phyloP scores from a whole-genome alignment of 257 asterid genomes.

The Nyctanthes arbortristis region DNA sequence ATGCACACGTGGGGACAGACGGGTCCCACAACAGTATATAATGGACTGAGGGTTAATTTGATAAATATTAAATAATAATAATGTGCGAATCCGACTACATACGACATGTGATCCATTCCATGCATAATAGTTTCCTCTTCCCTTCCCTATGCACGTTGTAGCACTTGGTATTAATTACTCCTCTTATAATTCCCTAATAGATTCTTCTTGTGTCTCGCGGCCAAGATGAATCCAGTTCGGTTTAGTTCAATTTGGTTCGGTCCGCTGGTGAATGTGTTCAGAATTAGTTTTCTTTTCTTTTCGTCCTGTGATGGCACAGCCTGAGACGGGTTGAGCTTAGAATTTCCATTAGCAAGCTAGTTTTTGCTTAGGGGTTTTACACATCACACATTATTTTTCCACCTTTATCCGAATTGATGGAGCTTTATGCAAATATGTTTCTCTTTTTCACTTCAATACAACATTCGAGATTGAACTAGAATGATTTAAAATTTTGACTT shows the following conservation, averaged over 20 bases:
- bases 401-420: no score
- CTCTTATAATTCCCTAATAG: not conserved
- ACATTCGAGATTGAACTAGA: not conserved
- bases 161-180: not conserved
- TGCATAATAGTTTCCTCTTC: slow-evolving; percentile 34
- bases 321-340: no score
- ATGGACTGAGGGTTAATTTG: not conserved
- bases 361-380: no score
- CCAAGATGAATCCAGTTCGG: not conserved
- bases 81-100: slow-evolving; percentile 38
- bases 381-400: no score
- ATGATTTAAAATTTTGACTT: not conserved
- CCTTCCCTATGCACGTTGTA: slow-evolving; percentile 28
- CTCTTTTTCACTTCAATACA: no score
- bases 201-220: not conserved
- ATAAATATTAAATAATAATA: no score
- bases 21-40: not conserved
- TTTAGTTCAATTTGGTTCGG: no score
- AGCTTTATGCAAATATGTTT: no score
- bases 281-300: no score
- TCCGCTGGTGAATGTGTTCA: no score
- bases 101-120: slow-evolving; percentile 43
- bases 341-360: no score
- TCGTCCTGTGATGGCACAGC: no score
- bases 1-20: slow-evolving; percentile 16